phyloP scores from a whole-genome alignment of 768 basidiomycete genomes.

The Strobilomyces confusus region DNA sequence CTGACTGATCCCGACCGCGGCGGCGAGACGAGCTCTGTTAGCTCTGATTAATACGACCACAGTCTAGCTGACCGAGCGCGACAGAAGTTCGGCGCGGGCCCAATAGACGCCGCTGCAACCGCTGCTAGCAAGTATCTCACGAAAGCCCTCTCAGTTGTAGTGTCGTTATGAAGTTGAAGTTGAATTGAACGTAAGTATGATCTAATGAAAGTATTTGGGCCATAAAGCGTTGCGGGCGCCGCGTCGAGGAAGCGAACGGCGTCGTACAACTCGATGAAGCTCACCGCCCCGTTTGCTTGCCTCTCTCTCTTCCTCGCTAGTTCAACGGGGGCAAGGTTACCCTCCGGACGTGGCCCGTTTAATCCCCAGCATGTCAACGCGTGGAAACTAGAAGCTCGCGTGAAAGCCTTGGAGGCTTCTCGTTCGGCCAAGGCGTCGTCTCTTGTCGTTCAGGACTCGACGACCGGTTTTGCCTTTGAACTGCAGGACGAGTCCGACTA shows the following conservation, averaged over 20 bases:
- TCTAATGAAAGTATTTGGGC: too few relatives aligned
- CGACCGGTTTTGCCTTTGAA: slow-evolving; percentile 10
- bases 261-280: slow-evolving; percentile 12
- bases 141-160: too few relatives aligned
- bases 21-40: too few relatives aligned
- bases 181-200: too few relatives aligned
- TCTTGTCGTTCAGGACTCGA: slow-evolving; percentile 23
- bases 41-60: too few relatives aligned
- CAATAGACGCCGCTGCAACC: too few relatives aligned
- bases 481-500: slow-evolving; percentile 7
- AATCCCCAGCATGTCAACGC: slow-evolving; percentile 64
- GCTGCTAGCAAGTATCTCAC: too few relatives aligned
- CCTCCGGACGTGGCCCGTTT: slow-evolving; percentile 15
- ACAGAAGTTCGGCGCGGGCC: too few relatives aligned
- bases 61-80: too few relatives aligned
- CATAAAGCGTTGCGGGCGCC: too few relatives aligned
- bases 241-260: background rate
- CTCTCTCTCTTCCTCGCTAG: slow-evolving; percentile 8
- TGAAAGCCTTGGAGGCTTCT: slow-evolving; percentile 14
- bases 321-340: slow-evolving; percentile 9
- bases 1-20: background rate
- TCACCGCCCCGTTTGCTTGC: slow-evolving; percentile 11
- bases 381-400: slow-evolving; percentile 46
- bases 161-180: too few relatives aligned
- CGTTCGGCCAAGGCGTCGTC: slow-evolving; percentile 8